Evolutionary conservation across 768 basidiomycete genomes (phyloP).

Genomic region (Asterophora lycoperdoides): DNA sequence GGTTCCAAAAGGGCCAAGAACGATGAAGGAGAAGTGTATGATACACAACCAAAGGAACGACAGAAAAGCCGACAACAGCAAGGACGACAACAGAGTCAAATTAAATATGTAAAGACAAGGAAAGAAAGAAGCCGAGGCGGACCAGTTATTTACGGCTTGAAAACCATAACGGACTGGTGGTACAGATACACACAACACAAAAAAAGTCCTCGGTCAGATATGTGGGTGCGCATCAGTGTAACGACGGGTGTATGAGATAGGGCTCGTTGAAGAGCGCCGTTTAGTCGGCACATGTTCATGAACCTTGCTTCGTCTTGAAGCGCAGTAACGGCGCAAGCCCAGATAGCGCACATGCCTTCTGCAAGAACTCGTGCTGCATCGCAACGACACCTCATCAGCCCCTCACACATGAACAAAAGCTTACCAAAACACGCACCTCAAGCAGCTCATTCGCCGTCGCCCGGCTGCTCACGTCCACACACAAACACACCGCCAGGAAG

Average conservation of each 20-base stretch:
- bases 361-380: constrained; percentile 87
- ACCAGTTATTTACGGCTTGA: background rate
- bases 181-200: background rate
- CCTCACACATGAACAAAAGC: constrained; percentile 2
- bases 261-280: no score
- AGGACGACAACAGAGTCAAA: background rate
- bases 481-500: constrained; percentile 96
- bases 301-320: constrained; percentile 65
- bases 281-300: constrained; percentile 22
- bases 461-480: constrained; percentile 92
- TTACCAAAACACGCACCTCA: constrained; percentile 57
- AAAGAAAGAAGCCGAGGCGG: background rate
- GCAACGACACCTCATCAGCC: constrained; percentile 8
- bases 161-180: no score
- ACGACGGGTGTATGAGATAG: no score
- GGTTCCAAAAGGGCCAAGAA: no score
- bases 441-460: constrained; percentile 86
- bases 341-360: constrained; percentile 77
- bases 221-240: background rate
- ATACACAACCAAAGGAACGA: constrained; percentile 2
- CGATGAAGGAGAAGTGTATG: no score
- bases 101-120: background rate
- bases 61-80: no score
- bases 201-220: background rate
- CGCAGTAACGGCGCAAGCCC: constrained; percentile 84